These are phyloP conservation scores for Peltaster fructicola DNA, from an alignment of 2,329 filamentous ascomycete species.

Conservation along the genomic window DNA sequence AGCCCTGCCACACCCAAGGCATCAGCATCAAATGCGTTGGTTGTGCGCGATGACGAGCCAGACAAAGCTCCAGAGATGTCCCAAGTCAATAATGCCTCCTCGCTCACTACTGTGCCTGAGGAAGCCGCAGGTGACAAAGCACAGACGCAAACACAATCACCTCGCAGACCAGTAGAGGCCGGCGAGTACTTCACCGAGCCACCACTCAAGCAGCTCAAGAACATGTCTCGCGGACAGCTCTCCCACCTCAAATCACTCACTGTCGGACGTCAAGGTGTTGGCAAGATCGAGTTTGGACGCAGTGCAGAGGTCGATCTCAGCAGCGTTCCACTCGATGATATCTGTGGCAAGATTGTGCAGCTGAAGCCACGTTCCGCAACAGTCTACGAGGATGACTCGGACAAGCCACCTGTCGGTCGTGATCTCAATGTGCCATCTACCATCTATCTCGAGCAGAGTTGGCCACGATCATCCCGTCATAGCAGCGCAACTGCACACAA, in stretches of 20 bases:
- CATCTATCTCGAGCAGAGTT: conserved; percentile 82
- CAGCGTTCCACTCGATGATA: conserved; percentile 58
- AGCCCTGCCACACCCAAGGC: conserved; percentile 22
- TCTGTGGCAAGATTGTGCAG: conserved; percentile 59
- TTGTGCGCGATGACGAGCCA: conserved; percentile 29
- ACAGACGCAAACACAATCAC: neutral
- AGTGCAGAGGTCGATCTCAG: conserved; percentile 56
- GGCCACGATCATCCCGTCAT: conserved; percentile 51
- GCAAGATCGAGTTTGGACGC: conserved; percentile 58
- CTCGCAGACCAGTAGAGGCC: conserved; percentile 24
- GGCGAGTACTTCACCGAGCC: conserved; percentile 83
- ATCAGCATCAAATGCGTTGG: conserved; percentile 26
- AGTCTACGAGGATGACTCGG: conserved; percentile 59
- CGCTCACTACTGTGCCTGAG: conserved; percentile 59
- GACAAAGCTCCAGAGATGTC: conserved; percentile 43
- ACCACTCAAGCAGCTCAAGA: conserved; percentile 52
- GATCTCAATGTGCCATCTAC: conserved; percentile 82
- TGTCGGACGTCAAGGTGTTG: conserved; percentile 68
- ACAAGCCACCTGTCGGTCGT: conserved; percentile 71
- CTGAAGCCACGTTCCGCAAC: conserved; percentile 66
- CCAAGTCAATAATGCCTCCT: conserved; percentile 33
- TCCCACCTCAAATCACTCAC: conserved; percentile 57
- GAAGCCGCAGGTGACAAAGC: conserved; percentile 28
- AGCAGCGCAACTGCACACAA: conserved; percentile 34
- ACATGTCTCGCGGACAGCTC: conserved; percentile 65